Evolutionary conservation across 2,329 filamentous ascomycete species (phyloP), one percentile per base, ranked within the genome.

Genomic region (Ceratocystis cacaofunesta): DNA sequence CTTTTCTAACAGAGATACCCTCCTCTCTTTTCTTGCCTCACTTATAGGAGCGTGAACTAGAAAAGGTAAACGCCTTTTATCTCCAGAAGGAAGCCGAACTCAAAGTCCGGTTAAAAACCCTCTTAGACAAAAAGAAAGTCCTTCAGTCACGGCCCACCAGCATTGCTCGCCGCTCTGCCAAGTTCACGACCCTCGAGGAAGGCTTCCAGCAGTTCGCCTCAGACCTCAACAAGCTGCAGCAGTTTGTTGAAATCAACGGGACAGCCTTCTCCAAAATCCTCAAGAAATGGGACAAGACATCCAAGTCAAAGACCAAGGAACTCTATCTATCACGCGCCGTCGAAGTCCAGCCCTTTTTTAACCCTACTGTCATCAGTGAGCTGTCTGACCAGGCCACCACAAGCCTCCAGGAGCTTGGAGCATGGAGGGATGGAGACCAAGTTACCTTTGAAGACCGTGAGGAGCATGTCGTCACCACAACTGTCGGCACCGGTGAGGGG

Each of bases 281-380:
- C 69, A 99, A 99, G 78, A 99, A 99, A 83, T 99, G 94, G 94
- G 94, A 99, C 77, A 99, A 99, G 82, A 96, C 92, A 1, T 96
- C 92, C 70, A 99, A 97, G 81, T 97, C 92, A 63, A 92, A 92
- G 75, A 96, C 94, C 67, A 99, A 99, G 75, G 94, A 97, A 77
- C 83, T 97, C 50, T 99, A 97, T 73, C 85, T 99, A 44, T 95
- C 95, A 8, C 84, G 94, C 68, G 94, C 94, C 7, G 92, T 99
- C 68, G 94, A 99, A 75, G 92, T 97, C 6, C 94, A 97, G 72
- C 94, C 94, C 5, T 97, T 95, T 75, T 99, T 97, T 81, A 97
- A 99, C 75, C 87, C 92, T 58, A 90, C 95, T 69, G 91, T 97
- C 70, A 95, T 99, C 72, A 95, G 92, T 75, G 92, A 95, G 72